Conservation (phyloP, 345 rosid species). For the Syzygium aqueum region DNA sequence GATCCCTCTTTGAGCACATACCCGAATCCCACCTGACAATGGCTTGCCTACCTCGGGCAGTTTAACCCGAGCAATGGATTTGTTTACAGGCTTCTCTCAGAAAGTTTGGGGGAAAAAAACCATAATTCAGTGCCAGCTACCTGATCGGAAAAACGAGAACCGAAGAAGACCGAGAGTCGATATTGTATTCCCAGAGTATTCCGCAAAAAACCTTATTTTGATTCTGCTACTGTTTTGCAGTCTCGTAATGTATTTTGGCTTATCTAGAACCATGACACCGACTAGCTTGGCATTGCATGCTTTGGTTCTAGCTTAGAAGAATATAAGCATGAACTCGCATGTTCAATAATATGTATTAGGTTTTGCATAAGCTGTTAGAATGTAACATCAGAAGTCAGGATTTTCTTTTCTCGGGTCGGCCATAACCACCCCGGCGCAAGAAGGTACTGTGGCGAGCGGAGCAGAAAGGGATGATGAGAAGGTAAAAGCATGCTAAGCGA, state of each 20-base stretch:
- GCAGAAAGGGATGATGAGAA: conserved; percentile 8
- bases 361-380: conserved; percentile 7
- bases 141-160: not conserved
- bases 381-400: conserved; percentile 14
- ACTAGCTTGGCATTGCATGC: not conserved
- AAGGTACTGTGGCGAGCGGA: conserved; percentile 1
- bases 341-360: not conserved
- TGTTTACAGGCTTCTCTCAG: not conserved
- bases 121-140: not conserved
- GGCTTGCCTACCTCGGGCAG: not conserved
- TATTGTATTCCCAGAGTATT: not conserved
- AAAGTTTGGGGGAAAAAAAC: not conserved
- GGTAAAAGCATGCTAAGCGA: conserved; percentile 8
- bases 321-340: not conserved
- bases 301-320: not conserved
- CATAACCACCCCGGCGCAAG: not conserved
- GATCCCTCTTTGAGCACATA: not conserved
- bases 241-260: not conserved
- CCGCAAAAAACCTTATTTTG: not conserved
- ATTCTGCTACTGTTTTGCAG: not conserved
- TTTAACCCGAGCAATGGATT: not conserved
- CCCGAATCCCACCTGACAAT: not conserved
- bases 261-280: not conserved
- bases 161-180: not conserved
- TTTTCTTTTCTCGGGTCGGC: not conserved